Conservation (phyloP, 202 grass and related monocot genomes). For the Zoysia matrella region DNA sequence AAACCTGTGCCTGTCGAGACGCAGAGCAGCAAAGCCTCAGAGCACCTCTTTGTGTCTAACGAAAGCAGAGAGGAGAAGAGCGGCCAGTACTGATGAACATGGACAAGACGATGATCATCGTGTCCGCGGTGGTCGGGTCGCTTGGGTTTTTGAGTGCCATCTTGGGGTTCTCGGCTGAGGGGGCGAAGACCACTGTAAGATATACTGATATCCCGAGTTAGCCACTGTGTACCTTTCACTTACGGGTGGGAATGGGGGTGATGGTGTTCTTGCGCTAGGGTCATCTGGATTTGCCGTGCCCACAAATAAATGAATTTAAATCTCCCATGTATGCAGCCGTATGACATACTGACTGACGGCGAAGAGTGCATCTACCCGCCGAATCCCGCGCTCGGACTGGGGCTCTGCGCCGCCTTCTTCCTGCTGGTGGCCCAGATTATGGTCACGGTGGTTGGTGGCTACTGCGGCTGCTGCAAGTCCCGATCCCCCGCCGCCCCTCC, state of each 20-base stretch:
- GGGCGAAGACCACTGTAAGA: neutral
- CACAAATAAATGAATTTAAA: too few species aligned
- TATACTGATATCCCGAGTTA: too few species aligned
- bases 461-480: constrained; percentile 59
- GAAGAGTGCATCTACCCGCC: constrained; percentile 37
- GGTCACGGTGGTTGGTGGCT: constrained; percentile 43
- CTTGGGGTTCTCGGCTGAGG: neutral
- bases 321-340: neutral
- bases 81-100: constrained; percentile 11
- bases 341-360: neutral
- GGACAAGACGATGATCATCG: constrained; percentile 42
- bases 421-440: constrained; percentile 44
- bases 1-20: too few species aligned
- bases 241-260: too few species aligned
- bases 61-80: neutral
- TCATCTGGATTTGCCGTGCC: too few species aligned
- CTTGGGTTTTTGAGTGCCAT: too few species aligned
- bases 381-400: constrained; percentile 48
- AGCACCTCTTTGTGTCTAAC: neutral
- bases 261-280: too few species aligned
- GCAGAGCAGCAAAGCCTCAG: too few species aligned
- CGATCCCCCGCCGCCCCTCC: neutral
- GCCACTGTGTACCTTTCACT: too few species aligned
- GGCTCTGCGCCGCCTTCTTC: constrained; percentile 36
- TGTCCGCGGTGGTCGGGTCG: constrained; percentile 13